Evolutionary conservation across 2,329 filamentous ascomycete genomes (phyloP).

Genomic region (Metarhizium guizhouense): DNA sequence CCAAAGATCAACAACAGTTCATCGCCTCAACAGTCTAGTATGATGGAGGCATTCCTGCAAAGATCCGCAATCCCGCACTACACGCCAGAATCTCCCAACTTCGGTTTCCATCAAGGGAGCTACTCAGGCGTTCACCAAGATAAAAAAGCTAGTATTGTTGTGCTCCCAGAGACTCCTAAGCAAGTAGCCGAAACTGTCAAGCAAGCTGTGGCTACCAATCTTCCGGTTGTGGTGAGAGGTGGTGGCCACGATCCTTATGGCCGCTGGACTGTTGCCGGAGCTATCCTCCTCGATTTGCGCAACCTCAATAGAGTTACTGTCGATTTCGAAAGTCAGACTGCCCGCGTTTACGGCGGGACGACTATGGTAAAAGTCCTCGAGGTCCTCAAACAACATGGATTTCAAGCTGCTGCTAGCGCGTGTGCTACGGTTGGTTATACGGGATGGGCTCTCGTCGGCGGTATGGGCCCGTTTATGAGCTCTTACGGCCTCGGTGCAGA

Average conservation of each 20-base stretch:
- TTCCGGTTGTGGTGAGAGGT: conserved; percentile 14
- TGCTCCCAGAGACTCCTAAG: not conserved
- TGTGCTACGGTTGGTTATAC: conserved; percentile 21
- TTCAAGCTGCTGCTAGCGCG: conserved; percentile 18
- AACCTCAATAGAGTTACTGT: conserved; percentile 23
- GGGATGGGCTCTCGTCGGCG: conserved; percentile 25
- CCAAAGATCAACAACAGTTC: too few relatives aligned
- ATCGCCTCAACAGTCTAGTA: too few relatives aligned
- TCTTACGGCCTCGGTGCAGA: conserved; percentile 26
- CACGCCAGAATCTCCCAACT: not conserved
- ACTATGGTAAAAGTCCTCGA: conserved; percentile 13
- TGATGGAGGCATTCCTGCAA: too few relatives aligned
- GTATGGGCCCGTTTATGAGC: conserved; percentile 22
- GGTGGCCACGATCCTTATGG: conserved; percentile 28
- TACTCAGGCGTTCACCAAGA: not conserved
- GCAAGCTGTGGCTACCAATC: not conserved
- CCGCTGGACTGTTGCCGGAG: conserved; percentile 18
- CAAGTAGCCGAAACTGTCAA: not conserved
- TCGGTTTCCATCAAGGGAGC: not conserved
- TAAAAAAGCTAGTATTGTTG: not conserved
- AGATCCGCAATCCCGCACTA: not conserved
- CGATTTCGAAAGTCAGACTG: conserved; percentile 13
- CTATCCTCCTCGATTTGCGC: conserved; percentile 28
- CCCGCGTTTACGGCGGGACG: conserved; percentile 25
- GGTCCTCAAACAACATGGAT: conserved; percentile 17